A percentile compares a stretch with the other conserved stretches of the same genome.
Evolutionary conservation across 2,329 filamentous ascomycete genomes (phyloP).

Genomic region (Bretziella fagacearum): DNA sequence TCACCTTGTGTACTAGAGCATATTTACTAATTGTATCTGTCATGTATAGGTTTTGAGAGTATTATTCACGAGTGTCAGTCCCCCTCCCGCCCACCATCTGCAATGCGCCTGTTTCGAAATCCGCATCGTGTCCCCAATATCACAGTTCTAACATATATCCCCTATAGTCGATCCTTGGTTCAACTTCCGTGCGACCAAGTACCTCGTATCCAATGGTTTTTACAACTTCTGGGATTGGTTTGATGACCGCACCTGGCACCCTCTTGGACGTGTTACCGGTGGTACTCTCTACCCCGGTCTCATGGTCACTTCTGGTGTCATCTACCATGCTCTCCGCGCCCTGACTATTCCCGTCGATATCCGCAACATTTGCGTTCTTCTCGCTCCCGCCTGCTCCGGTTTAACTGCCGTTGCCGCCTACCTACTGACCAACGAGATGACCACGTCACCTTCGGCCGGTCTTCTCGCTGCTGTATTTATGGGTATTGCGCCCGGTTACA

Average conservation of each 20-base stretch:
- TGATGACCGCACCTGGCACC: constrained; percentile 99
- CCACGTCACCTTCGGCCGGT: constrained; percentile 81
- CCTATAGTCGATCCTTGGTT: constrained; percentile 99
- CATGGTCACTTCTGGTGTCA: constrained; percentile 96
- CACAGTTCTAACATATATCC: constrained; percentile 14
- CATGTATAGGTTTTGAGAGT: constrained; percentile 70
- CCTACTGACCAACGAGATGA: constrained; percentile 94
- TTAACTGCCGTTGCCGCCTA: constrained; percentile 87
- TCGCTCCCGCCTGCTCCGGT: constrained; percentile 86
- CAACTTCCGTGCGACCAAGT: constrained; percentile 97
- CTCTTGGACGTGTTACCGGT: constrained; percentile 91
- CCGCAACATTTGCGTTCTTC: constrained; percentile 93
- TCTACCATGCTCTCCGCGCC: constrained; percentile 84
- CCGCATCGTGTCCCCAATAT: not conserved
- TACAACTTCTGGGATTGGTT: constrained; percentile 99
- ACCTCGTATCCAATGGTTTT: constrained; percentile 91
- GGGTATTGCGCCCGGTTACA: constrained; percentile 95
- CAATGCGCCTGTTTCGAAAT: not conserved
- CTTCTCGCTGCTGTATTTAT: constrained; percentile 90
- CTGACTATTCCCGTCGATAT: constrained; percentile 91
- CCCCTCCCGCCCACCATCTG: constrained; percentile 5
- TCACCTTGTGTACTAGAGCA: too few species aligned
- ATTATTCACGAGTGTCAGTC: constrained; percentile 98
- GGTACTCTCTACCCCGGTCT: constrained; percentile 96
- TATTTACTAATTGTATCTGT: constrained; percentile 20